Evolutionary conservation across 345 rosid genomes (phyloP), one percentile per base, ranked within the genome.

Genomic region (Murraya paniculata): DNA sequence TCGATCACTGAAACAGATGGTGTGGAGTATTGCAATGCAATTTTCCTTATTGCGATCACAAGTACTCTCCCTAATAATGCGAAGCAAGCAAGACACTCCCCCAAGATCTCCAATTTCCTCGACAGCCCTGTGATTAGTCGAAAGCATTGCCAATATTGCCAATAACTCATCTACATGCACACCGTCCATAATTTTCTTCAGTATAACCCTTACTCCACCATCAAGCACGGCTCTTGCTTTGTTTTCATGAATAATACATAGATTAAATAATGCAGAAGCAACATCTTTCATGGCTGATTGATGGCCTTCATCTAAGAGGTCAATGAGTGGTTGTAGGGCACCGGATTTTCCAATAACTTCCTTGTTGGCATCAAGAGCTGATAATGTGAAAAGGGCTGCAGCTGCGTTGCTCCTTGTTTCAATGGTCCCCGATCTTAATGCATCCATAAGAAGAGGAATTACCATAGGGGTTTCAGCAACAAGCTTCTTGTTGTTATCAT

Each of bases 41-140:
- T 96, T 96, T 86, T 96, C 99, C 89, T 96, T 94, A 77, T 86
- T 96, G 2, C 94, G 87, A 13, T 92, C 95, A 62, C 99, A 92
- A 24, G 69, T 82, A 72, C 89, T 91, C 89, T 90, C 97, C 82
- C 97, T 81, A 56, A 85, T 84, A 7, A 94, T 81, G 68, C 82
- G 77, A 31, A 96, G 90, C 87, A 96, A 83, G 88, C 91, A 94
- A 68, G 97, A 87, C 71, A 94, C 88, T 0, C 92, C 95, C 24
- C 85, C 92, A 30, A 88, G 86, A 68, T 91, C 95, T 55, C 88
- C 89, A 79, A 96, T 85, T 59, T 96, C 97, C 73, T 91, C 93
- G 45, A 91, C 81, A 55, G 97, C 97, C 81, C 77, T 86, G 76
- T 91, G 94, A 79, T 94, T 87, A 75, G 88, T 89, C 18, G 97